These are phyloP conservation scores for Colletotrichum lindemuthianum DNA, from an alignment of 2,329 filamentous ascomycete species.

Conservation along the genomic window DNA sequence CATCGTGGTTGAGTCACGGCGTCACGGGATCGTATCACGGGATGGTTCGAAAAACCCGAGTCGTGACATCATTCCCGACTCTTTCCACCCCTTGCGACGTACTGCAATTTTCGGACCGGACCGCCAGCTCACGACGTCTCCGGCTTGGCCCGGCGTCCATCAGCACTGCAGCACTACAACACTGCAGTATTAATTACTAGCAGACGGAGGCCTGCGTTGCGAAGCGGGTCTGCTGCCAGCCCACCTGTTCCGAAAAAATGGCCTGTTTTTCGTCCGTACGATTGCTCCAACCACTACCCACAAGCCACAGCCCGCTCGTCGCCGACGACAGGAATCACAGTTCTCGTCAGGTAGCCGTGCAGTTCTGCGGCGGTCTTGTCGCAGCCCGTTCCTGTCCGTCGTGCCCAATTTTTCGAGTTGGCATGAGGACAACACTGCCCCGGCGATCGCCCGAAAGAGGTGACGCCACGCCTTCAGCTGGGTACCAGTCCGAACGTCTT, in stretches of 20 bases:
- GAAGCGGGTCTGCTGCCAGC: too few species aligned
- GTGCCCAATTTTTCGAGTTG: neutral
- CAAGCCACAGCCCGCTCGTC: slow-evolving; percentile 13
- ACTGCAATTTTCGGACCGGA: slow-evolving; percentile 11
- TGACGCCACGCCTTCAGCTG: slow-evolving; percentile 23
- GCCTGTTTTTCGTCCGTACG: slow-evolving; percentile 1
- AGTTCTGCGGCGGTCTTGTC: neutral
- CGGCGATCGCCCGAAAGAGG: neutral
- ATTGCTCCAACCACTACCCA: slow-evolving; percentile 2
- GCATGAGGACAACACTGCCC: slow-evolving; percentile 15
- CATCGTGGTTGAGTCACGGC: slow-evolving; percentile 6
- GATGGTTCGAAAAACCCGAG: slow-evolving; percentile 9
- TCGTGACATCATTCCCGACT: slow-evolving; percentile 19
- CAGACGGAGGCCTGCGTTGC: too few species aligned
- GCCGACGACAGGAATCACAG: neutral
- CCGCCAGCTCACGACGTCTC: slow-evolving; percentile 15
- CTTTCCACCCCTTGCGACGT: neutral
- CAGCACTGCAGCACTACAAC: too few species aligned
- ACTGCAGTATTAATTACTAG: too few species aligned
- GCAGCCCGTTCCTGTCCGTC: neutral
- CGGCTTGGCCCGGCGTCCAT: slow-evolving; percentile 9
- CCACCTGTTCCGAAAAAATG: neutral
- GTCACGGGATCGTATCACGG: neutral
- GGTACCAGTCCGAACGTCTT: slow-evolving; percentile 10
- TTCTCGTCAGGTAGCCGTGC: neutral